These are phyloP conservation scores for Daldinia caldariorum DNA, from an alignment of 495 filamentous ascomycete species.

Conservation along the genomic window DNA sequence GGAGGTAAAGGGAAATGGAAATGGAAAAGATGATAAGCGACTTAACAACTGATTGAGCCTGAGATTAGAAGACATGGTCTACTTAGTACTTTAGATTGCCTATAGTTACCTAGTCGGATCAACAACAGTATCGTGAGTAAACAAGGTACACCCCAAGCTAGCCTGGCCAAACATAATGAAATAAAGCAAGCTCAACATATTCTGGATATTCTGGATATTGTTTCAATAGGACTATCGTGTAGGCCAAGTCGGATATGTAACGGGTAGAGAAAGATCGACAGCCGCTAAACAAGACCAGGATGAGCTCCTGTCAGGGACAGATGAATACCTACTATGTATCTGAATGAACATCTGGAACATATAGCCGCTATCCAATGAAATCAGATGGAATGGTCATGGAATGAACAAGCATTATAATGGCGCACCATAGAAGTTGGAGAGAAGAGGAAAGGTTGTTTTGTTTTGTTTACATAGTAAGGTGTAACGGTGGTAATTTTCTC, in stretches of 20 bases:
- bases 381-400: slow-evolving; percentile 3
- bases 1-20: slow-evolving; percentile 28
- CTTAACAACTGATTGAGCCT: slow-evolving; percentile 31
- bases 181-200: slow-evolving; percentile 11
- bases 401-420: slow-evolving; percentile 35
- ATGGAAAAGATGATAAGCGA: slow-evolving; percentile 3
- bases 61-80: slow-evolving; percentile 17
- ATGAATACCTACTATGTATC: not conserved
- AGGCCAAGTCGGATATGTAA: slow-evolving; percentile 40
- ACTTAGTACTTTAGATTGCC: not conserved
- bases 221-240: not conserved
- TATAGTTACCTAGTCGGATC: not conserved
- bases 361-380: slow-evolving; percentile 34
- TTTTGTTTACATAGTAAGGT: no score
- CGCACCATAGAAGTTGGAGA: slow-evolving; percentile 32
- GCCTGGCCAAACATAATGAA: slow-evolving; percentile 15
- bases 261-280: slow-evolving; percentile 29
- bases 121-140: slow-evolving; percentile 7
- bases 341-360: slow-evolving; percentile 24
- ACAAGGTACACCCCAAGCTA: slow-evolving; percentile 3
- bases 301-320: slow-evolving; percentile 40
- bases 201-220: not conserved
- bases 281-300: slow-evolving; percentile 31
- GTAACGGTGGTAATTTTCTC: slow-evolving; percentile 1
- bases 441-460: slow-evolving; percentile 7